phyloP scores from a whole-genome alignment of 176 grass and related monocot species.

The Eleusine coracana region DNA sequence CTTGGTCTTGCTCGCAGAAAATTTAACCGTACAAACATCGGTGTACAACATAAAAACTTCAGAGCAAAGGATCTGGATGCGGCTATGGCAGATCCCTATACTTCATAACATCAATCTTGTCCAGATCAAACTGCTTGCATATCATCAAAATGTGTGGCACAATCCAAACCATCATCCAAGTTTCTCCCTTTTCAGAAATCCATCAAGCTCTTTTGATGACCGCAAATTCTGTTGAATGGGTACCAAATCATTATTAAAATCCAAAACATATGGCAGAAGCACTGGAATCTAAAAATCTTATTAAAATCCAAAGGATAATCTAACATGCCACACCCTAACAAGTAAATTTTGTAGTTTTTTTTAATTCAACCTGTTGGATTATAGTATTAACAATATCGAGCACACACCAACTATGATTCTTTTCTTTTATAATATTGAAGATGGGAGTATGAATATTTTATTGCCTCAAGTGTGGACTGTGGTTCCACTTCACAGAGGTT shows the following conservation, averaged over 20 bases:
- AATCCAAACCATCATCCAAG: slow-evolving; percentile 69
- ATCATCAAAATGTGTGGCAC: slow-evolving; percentile 63
- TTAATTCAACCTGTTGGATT: neutral
- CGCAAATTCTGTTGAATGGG: slow-evolving; percentile 55
- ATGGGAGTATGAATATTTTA: neutral
- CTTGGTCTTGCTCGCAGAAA: slow-evolving; percentile 18
- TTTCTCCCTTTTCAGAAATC: slow-evolving; percentile 48
- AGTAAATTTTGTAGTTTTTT: neutral
- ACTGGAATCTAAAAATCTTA: neutral
- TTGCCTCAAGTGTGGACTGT: neutral
- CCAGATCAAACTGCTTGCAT: slow-evolving; percentile 63
- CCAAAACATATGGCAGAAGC: neutral
- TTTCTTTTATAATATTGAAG: neutral
- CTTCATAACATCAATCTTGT: slow-evolving; percentile 81
- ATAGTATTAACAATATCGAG: slow-evolving; percentile 2
- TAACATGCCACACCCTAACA: neutral
- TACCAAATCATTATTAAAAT: slow-evolving; percentile 14
- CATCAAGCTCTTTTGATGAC: slow-evolving; percentile 59
- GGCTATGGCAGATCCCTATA: slow-evolving; percentile 66
- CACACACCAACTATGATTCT: neutral
- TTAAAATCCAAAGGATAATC: slow-evolving; percentile 4
- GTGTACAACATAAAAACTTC: neutral
- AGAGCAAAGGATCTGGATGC: slow-evolving; percentile 1
- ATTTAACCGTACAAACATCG: slow-evolving; percentile 19
- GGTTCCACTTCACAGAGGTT: neutral